These are phyloP conservation scores for Pleurotus tuoliensis DNA, from an alignment of 768 basidiomycete species.

Conservation along the genomic window DNA sequence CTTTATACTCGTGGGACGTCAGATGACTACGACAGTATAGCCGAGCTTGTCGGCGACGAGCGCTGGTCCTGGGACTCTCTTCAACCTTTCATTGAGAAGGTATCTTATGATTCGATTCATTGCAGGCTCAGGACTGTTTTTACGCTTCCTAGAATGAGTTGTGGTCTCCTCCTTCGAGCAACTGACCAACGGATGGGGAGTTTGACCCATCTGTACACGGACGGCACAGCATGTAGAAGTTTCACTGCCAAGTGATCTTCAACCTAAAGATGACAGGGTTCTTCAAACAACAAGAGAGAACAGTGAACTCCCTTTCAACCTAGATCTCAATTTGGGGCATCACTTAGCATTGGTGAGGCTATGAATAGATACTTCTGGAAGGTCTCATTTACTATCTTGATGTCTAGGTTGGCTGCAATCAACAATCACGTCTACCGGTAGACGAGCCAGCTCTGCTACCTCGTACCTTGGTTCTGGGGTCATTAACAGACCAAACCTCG, in stretches of 20 bases:
- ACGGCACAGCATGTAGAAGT: constrained; percentile 15
- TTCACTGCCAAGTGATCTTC: constrained; percentile 16
- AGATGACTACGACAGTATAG: constrained; percentile 22
- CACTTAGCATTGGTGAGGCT: constrained; percentile 21
- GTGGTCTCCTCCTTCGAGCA: constrained; percentile 16
- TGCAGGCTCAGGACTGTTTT: background rate
- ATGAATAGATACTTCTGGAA: background rate
- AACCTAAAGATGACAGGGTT: constrained; percentile 15
- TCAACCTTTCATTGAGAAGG: constrained; percentile 20
- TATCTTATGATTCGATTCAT: background rate
- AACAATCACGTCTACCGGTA: constrained; percentile 25
- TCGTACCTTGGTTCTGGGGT: constrained; percentile 25
- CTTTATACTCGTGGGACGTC: constrained; percentile 20
- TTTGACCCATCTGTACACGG: constrained; percentile 25
- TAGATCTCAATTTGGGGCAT: constrained; percentile 29
- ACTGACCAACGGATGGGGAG: constrained; percentile 21
- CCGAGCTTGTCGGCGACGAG: constrained; percentile 18
- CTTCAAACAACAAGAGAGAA: constrained; percentile 19
- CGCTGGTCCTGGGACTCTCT: constrained; percentile 27
- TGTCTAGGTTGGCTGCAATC: constrained; percentile 23
- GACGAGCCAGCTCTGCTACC: constrained; percentile 25
- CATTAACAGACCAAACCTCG: constrained; percentile 24
- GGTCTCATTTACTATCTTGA: background rate
- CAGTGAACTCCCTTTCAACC: constrained; percentile 25
- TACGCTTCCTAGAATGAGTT: constrained; percentile 12